These are phyloP conservation scores for Flaveria linearis DNA, from an alignment of 129 eudicot species.

Conservation along the genomic window DNA sequence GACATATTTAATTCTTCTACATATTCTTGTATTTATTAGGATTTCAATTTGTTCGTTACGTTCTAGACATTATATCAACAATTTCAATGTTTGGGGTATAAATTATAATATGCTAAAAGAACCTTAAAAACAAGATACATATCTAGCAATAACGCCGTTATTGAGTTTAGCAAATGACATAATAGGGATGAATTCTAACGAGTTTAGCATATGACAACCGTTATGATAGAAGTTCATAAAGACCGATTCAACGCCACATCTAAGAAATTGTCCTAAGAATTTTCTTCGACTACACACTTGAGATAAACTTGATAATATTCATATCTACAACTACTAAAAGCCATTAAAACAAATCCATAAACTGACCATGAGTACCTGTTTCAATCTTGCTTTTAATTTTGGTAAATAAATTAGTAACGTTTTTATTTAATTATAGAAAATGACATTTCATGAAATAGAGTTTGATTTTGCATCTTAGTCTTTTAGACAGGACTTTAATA, in stretches of 20 bases:
- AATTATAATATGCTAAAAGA: background rate
- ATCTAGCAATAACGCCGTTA: no score
- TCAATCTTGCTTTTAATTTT: background rate
- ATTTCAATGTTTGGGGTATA: background rate
- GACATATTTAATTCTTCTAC: constrained; percentile 9
- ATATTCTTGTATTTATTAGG: background rate
- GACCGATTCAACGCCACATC: no score
- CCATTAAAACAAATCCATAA: background rate
- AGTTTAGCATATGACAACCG: no score
- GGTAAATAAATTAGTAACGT: background rate
- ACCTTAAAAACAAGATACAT: background rate
- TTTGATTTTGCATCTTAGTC: constrained; percentile 24
- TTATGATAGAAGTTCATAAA: no score
- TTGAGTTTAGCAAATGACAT: no score
- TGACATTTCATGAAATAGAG: constrained; percentile 30
- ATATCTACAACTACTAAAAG: background rate
- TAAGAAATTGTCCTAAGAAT: no score
- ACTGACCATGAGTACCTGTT: background rate
- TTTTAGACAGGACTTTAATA: constrained; percentile 18
- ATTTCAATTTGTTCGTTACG: background rate
- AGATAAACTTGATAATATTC: background rate
- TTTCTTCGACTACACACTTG: no score
- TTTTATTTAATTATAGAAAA: constrained; percentile 23
- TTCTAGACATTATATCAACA: background rate
- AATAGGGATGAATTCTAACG: no score